Evolutionary conservation across 1,139 yeast species (phyloP).

Genomic region (Zygosaccharomyces sapae): DNA sequence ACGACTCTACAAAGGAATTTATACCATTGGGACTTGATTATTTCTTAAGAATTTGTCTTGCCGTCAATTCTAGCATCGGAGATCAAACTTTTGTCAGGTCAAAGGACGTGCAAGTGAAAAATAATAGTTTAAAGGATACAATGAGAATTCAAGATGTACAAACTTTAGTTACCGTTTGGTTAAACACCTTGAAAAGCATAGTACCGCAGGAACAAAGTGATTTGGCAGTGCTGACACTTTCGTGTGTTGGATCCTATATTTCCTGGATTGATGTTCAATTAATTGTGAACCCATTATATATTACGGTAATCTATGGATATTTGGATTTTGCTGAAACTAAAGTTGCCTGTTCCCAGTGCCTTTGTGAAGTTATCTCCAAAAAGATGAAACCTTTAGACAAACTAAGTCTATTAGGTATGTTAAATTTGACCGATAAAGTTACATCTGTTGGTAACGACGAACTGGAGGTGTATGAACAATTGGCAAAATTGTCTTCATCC

Average conservation of each 20-base stretch:
- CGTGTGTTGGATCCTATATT: constrained; percentile 72
- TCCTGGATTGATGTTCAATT: constrained; percentile 92
- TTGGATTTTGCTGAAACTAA: constrained; percentile 50
- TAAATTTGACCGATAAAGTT: constrained; percentile 54
- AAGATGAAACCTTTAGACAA: constrained; percentile 90
- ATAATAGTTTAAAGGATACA: constrained; percentile 70
- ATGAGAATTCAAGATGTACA: constrained; percentile 75
- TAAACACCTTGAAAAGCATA: constrained; percentile 45
- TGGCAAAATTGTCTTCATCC: constrained; percentile 69
- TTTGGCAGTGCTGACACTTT: constrained; percentile 29
- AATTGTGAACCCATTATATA: constrained; percentile 63
- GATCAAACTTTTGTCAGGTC: constrained; percentile 79
- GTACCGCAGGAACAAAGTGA: constrained; percentile 24
- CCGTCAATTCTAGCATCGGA: constrained; percentile 87
- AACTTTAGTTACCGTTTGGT: constrained; percentile 66
- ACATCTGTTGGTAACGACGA: constrained; percentile 38
- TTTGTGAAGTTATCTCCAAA: constrained; percentile 77
- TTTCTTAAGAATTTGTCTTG: constrained; percentile 65
- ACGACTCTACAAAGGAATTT: constrained; percentile 28
- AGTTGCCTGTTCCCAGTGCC: constrained; percentile 63
- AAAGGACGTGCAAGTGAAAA: constrained; percentile 58
- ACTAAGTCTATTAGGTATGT: constrained; percentile 64
- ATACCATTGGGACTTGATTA: constrained; percentile 59
- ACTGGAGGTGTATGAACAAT: constrained; percentile 69
- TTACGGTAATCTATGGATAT: constrained; percentile 59